A percentile compares a stretch with the other conserved stretches of the same genome.
phyloP scores from a whole-genome alignment of 2,329 filamentous ascomycete genomes.

The Remersonia thermophila region DNA sequence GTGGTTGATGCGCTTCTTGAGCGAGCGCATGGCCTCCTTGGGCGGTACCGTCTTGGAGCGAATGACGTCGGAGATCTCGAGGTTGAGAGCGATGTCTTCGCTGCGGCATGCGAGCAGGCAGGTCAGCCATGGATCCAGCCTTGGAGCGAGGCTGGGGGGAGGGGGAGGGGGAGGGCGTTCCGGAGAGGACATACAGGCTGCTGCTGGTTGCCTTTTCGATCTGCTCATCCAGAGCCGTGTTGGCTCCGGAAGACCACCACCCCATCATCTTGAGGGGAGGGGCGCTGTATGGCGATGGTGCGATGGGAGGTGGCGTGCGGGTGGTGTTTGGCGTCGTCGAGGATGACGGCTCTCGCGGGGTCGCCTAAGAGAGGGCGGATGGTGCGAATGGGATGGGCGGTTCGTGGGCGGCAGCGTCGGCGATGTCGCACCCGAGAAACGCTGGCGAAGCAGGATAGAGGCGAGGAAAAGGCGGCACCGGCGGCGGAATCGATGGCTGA shows the following conservation, averaged over 20 bases:
- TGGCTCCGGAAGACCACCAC: constrained; percentile 89
- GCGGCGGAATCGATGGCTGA: too few species aligned
- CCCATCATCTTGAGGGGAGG: constrained; percentile 55
- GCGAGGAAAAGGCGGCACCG: too few species aligned
- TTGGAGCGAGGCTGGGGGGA: background rate
- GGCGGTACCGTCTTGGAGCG: constrained; percentile 94
- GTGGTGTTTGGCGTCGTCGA: too few species aligned
- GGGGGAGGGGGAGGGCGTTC: background rate
- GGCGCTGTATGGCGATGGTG: background rate
- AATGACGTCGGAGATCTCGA: constrained; percentile 96
- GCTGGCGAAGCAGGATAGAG: too few species aligned
- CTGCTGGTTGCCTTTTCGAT: constrained; percentile 90
- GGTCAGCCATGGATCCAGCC: background rate
- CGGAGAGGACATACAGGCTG: constrained; percentile 59
- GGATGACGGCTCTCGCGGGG: too few species aligned
- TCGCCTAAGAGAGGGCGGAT: too few species aligned
- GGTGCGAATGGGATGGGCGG: too few species aligned
- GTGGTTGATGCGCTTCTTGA: constrained; percentile 89
- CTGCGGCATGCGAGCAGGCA: constrained; percentile 30
- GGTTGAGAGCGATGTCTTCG: constrained; percentile 92
- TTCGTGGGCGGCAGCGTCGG: too few species aligned
- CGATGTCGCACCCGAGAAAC: too few species aligned
- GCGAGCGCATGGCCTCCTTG: constrained; percentile 92
- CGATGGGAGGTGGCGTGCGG: too few species aligned
- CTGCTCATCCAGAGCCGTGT: constrained; percentile 89